These are phyloP conservation scores for Alternaria tenuissima DNA, from an alignment of 2,329 filamentous ascomycete genomes.

Conservation along the genomic window DNA sequence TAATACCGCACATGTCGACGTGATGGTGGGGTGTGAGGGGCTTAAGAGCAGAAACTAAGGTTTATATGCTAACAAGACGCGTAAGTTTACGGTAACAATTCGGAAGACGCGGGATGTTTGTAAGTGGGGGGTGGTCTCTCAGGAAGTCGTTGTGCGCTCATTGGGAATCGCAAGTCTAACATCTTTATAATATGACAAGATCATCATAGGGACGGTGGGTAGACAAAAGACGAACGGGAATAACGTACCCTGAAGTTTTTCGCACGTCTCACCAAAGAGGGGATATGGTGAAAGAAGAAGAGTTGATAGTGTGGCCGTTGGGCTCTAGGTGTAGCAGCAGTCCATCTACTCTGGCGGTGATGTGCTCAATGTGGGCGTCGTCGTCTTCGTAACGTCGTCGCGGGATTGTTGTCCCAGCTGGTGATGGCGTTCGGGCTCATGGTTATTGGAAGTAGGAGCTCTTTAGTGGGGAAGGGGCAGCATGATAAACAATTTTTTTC, in stretches of 20 bases:
- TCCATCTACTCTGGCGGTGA: constrained; percentile 14
- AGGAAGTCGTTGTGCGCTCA: constrained; percentile 51
- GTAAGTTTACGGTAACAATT: constrained; percentile 33
- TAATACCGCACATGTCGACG: constrained; percentile 60
- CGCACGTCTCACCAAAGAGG: constrained; percentile 7
- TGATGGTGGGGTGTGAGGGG: not conserved
- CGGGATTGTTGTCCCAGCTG: constrained; percentile 23
- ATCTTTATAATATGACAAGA: constrained; percentile 48
- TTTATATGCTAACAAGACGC: constrained; percentile 18
- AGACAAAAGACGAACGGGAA: constrained; percentile 6
- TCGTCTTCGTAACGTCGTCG: constrained; percentile 14
- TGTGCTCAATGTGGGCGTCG: constrained; percentile 9
- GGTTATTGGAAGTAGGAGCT: constrained; percentile 36
- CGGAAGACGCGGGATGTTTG: constrained; percentile 22
- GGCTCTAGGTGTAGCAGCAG: constrained; percentile 14
- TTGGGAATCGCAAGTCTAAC: constrained; percentile 52
- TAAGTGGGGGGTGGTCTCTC: constrained; percentile 35
- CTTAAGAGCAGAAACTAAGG: not conserved
- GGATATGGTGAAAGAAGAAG: constrained; percentile 7
- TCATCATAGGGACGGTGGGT: constrained; percentile 41
- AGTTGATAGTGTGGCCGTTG: constrained; percentile 20
- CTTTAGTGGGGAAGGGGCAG: constrained; percentile 30
- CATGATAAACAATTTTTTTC: constrained; percentile 35
- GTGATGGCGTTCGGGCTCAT: constrained; percentile 33
- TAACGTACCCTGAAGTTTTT: constrained; percentile 22